These are phyloP conservation scores for Tagetes patula DNA, from an alignment of 129 eudicot genomes.

Conservation along the genomic window DNA sequence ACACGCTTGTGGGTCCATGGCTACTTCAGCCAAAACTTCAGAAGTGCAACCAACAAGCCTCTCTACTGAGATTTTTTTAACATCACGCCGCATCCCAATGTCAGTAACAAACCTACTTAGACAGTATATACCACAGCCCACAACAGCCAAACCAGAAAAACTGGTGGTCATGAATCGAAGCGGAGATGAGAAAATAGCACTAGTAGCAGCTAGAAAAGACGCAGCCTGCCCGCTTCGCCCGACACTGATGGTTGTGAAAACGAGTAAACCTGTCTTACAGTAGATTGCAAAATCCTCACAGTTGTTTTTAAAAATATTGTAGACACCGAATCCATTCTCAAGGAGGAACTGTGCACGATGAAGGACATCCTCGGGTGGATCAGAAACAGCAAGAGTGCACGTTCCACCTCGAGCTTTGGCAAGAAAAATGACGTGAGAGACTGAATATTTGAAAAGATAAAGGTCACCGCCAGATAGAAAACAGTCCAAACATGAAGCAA, in stretches of 20 bases:
- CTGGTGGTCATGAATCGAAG: slow-evolving; percentile 72
- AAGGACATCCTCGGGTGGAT: slow-evolving; percentile 69
- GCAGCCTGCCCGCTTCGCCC: slow-evolving; percentile 92
- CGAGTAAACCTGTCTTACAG: slow-evolving; percentile 83
- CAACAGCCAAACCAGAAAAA: slow-evolving; percentile 62
- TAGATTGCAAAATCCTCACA: slow-evolving; percentile 94
- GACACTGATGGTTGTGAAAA: slow-evolving; percentile 60
- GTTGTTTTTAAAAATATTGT: slow-evolving; percentile 79
- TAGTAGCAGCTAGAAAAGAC: slow-evolving; percentile 70
- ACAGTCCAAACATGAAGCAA: slow-evolving; percentile 86
- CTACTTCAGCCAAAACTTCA: slow-evolving; percentile 12
- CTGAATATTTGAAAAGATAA: slow-evolving; percentile 59
- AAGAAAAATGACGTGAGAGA: slow-evolving; percentile 56
- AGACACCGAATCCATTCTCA: slow-evolving; percentile 81
- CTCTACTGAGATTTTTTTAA: slow-evolving; percentile 68
- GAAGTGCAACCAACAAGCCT: slow-evolving; percentile 49
- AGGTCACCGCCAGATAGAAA: slow-evolving; percentile 81
- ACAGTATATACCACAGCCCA: slow-evolving; percentile 79
- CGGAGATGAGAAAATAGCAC: slow-evolving; percentile 73
- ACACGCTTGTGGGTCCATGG: slow-evolving; percentile 20
- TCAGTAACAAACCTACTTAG: slow-evolving; percentile 69
- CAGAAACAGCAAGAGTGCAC: slow-evolving; percentile 77
- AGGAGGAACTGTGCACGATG: slow-evolving; percentile 77
- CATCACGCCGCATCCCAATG: slow-evolving; percentile 84
- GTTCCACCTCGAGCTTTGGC: slow-evolving; percentile 98